Evolutionary conservation across 2,329 filamentous ascomycete genomes (phyloP).

Genomic region (Hymenoscyphus occultus): DNA sequence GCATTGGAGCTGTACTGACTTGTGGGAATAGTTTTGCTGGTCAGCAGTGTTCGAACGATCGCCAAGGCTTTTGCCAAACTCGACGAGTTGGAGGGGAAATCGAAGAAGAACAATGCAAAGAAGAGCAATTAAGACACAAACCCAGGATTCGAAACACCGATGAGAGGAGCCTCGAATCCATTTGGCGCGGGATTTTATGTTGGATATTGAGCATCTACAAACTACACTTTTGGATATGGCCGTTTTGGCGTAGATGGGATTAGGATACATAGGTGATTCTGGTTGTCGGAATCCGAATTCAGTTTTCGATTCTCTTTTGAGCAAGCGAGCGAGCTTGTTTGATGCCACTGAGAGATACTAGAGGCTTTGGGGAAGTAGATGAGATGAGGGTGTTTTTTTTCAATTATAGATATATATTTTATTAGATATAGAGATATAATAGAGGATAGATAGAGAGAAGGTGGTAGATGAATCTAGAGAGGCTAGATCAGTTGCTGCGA

Average conservation of each 20-base stretch:
- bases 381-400: too few species aligned
- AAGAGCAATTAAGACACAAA: not conserved
- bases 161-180: not conserved
- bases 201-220: not conserved
- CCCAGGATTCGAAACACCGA: not conserved
- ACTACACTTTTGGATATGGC: not conserved
- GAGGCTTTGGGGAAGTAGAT: too few species aligned
- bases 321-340: too few species aligned
- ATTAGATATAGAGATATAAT: too few species aligned
- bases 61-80: conserved; percentile 39
- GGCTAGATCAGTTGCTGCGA: not conserved
- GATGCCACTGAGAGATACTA: too few species aligned
- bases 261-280: too few species aligned
- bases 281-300: too few species aligned
- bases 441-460: too few species aligned
- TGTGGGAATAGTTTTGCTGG: conserved; percentile 33
- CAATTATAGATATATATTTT: too few species aligned
- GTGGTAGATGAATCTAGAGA: too few species aligned
- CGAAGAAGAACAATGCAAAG: not conserved
- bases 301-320: too few species aligned
- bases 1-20: not conserved
- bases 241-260: too few species aligned
- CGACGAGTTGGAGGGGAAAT: conserved; percentile 25
- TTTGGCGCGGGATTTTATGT: not conserved
- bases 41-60: conserved; percentile 38